phyloP scores from a whole-genome alignment of 1,139 yeast genomes.

The Lodderomyces metapsilosis region DNA sequence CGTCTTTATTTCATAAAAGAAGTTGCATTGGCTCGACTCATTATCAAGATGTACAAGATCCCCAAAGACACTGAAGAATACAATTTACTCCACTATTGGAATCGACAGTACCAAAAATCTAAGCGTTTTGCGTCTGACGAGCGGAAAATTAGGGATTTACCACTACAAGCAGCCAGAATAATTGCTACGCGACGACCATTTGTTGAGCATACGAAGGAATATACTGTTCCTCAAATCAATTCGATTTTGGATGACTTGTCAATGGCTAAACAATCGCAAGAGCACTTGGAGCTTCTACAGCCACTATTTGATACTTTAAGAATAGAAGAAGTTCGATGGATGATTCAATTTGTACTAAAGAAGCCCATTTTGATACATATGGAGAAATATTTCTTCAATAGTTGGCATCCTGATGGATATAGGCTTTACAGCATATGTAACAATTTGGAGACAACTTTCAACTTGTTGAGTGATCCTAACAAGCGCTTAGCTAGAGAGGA shows the following conservation, averaged over 20 bases:
- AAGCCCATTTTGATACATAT: constrained; percentile 56
- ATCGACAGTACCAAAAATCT: constrained; percentile 31
- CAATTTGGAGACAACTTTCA: constrained; percentile 59
- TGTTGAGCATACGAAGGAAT: constrained; percentile 40
- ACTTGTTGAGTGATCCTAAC: constrained; percentile 53
- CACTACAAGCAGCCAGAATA: constrained; percentile 45
- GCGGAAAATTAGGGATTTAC: constrained; percentile 41
- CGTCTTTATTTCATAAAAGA: constrained; percentile 57
- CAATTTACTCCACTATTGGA: constrained; percentile 39
- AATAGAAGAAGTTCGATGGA: constrained; percentile 66
- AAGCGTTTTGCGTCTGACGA: constrained; percentile 15
- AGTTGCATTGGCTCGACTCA: constrained; percentile 43
- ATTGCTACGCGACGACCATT: constrained; percentile 46
- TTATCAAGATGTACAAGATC: constrained; percentile 34
- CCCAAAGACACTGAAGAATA: constrained; percentile 38
- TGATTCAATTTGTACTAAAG: constrained; percentile 66
- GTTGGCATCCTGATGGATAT: constrained; percentile 83
- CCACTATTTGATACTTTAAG: constrained; percentile 56
- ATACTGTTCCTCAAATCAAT: constrained; percentile 61
- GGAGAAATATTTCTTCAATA: constrained; percentile 58
- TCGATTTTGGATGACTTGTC: constrained; percentile 45
- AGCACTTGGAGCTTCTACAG: constrained; percentile 41
- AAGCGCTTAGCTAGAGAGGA: constrained; percentile 44
- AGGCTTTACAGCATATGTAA: constrained; percentile 66
- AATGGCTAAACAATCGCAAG: constrained; percentile 37